A percentile compares a stretch with the other conserved stretches of the same genome.
These are phyloP conservation scores for Thalassiosira oceanica DNA, from an alignment of 352 stramenopile genomes.

Conservation along the genomic window DNA sequence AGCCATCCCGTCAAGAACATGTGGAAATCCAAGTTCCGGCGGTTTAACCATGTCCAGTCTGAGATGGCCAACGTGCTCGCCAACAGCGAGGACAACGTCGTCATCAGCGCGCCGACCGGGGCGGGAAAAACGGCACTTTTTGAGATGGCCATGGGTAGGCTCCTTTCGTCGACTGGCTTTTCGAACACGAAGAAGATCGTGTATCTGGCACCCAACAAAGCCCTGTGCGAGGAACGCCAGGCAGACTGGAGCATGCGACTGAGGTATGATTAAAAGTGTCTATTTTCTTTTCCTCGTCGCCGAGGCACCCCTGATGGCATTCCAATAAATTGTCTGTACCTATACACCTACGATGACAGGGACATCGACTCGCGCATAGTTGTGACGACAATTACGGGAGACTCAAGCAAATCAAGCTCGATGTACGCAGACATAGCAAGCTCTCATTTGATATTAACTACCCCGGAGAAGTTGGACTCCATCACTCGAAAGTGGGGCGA, in stretches of 20 bases:
- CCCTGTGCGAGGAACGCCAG: slow-evolving; percentile 91
- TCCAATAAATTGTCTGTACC: no score
- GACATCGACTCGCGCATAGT: slow-evolving; percentile 84
- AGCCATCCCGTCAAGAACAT: slow-evolving; percentile 39
- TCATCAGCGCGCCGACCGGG: slow-evolving; percentile 95
- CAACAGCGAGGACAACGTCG: slow-evolving; percentile 92
- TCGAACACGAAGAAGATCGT: slow-evolving; percentile 84
- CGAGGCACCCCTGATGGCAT: no score
- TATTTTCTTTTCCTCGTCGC: no score
- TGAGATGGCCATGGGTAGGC: slow-evolving; percentile 94
- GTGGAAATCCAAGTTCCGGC: slow-evolving; percentile 77
- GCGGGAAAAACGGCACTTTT: slow-evolving; percentile 94
- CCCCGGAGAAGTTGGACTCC: slow-evolving; percentile 97
- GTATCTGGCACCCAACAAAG: slow-evolving; percentile 96
- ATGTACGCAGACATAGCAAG: slow-evolving; percentile 85
- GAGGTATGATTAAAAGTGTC: no score
- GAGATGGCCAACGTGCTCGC: slow-evolving; percentile 93
- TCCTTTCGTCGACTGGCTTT: slow-evolving; percentile 68
- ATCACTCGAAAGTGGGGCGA: slow-evolving; percentile 89
- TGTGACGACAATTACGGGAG: slow-evolving; percentile 94
- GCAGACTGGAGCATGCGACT: slow-evolving; percentile 93
- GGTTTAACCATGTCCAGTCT: slow-evolving; percentile 93
- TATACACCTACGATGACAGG: no score
- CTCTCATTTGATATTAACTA: slow-evolving; percentile 94
- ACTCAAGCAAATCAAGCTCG: slow-evolving; percentile 83